Evolutionary conservation across 2,329 filamentous ascomycete genomes (phyloP).

Genomic region (Leptodontidium sp.): DNA sequence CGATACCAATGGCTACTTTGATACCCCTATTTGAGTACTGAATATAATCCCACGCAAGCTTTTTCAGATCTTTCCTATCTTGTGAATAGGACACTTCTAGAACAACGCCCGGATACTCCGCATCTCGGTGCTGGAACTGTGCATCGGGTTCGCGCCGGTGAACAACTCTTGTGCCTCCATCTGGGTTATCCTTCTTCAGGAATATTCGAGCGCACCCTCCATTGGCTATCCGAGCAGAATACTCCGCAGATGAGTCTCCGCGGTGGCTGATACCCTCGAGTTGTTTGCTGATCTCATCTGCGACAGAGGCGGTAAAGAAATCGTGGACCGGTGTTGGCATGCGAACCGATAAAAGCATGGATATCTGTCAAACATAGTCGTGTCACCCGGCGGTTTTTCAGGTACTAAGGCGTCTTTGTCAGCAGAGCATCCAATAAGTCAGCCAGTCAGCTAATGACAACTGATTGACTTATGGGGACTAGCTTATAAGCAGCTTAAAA

Average conservation of each 20-base stretch:
- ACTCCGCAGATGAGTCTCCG: conserved; percentile 23
- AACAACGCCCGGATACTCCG: conserved; percentile 25
- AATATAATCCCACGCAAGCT: conserved; percentile 23
- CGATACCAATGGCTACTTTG: conserved; percentile 19
- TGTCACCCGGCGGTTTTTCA: too few species aligned
- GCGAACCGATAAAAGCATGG: conserved; percentile 20
- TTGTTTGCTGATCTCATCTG: conserved; percentile 21
- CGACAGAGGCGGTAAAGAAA: conserved; percentile 15
- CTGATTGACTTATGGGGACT: too few species aligned
- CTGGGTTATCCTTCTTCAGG: conserved; percentile 22
- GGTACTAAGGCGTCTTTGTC: too few species aligned
- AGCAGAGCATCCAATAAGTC: too few species aligned
- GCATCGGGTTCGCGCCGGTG: conserved; percentile 23
- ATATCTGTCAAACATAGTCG: too few species aligned
- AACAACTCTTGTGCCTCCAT: conserved; percentile 21
- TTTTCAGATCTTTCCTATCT: conserved; percentile 22
- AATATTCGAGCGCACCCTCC: conserved; percentile 19
- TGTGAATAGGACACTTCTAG: conserved; percentile 26
- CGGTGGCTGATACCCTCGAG: conserved; percentile 20
- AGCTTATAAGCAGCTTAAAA: too few species aligned
- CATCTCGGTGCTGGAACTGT: conserved; percentile 24
- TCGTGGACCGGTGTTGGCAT: conserved; percentile 15
- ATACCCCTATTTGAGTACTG: conserved; percentile 15
- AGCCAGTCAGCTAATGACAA: too few species aligned
- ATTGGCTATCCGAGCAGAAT: conserved; percentile 23